Evolutionary conservation across 129 eudicot species (phyloP).

Genomic region (Flaveria brownii): DNA sequence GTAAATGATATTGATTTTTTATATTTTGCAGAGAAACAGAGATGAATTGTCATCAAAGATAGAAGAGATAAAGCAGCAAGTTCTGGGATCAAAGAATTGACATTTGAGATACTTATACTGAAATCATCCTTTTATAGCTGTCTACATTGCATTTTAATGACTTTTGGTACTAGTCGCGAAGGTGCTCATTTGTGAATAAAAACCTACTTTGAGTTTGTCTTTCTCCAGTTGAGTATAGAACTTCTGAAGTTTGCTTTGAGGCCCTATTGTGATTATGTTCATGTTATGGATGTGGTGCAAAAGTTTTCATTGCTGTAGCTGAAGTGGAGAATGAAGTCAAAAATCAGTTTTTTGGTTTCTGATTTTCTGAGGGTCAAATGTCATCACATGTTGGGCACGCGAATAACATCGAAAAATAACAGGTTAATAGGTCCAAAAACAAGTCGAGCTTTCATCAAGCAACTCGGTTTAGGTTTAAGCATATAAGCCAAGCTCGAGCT

Average conservation of each 20-base stretch:
- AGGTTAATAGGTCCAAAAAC: background rate
- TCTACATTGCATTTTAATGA: conserved; percentile 18
- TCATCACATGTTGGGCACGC: background rate
- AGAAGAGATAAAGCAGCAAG: conserved; percentile 73
- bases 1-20: background rate
- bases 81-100: conserved; percentile 58
- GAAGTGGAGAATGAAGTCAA: background rate
- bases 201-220: background rate
- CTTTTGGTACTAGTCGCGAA: background rate
- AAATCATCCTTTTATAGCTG: conserved; percentile 10
- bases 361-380: too few relatives aligned
- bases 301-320: background rate
- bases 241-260: background rate
- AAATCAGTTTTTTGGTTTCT: background rate
- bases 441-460: background rate
- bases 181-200: too few relatives aligned
- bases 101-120: conserved; percentile 22
- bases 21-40: conserved; percentile 60
- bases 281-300: background rate
- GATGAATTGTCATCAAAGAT: conserved; percentile 66
- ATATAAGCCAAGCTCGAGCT: background rate
- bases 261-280: background rate
- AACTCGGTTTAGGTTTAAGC: background rate
- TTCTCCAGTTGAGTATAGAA: conserved; percentile 2
- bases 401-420: too few relatives aligned